phyloP scores from a whole-genome alignment of 805 yeast species.

The Yueomyces sp. region DNA sequence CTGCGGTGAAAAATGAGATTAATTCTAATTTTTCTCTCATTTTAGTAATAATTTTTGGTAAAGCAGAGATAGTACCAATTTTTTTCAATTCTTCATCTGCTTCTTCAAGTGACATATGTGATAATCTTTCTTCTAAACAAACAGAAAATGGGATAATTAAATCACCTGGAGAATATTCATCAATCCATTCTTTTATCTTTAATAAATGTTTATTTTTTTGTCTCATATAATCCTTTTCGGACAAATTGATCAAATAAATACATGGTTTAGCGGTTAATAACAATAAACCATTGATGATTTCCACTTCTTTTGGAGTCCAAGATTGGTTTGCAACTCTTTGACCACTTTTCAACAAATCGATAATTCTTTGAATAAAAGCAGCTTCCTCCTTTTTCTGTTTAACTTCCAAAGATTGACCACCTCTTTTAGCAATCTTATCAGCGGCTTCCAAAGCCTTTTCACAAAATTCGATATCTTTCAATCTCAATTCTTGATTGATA shows the following conservation, averaged over 20 bases:
- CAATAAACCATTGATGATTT: slow-evolving; percentile 71
- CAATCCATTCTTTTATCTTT: slow-evolving; percentile 80
- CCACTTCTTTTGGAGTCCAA: slow-evolving; percentile 90
- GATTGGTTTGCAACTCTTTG: slow-evolving; percentile 75
- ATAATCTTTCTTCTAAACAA: slow-evolving; percentile 80
- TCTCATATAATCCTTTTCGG: slow-evolving; percentile 77
- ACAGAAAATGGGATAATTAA: slow-evolving; percentile 88
- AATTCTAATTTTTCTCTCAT: slow-evolving; percentile 82
- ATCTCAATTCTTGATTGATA: slow-evolving; percentile 79
- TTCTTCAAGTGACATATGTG: slow-evolving; percentile 76
- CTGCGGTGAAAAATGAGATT: slow-evolving; percentile 91
- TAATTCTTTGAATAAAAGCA: slow-evolving; percentile 57
- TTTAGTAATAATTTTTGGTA: slow-evolving; percentile 73
- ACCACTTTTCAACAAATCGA: slow-evolving; percentile 67
- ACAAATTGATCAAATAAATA: slow-evolving; percentile 80
- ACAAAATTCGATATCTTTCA: slow-evolving; percentile 93
- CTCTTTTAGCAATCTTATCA: slow-evolving; percentile 71
- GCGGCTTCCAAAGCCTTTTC: slow-evolving; percentile 68
- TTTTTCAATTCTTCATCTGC: slow-evolving; percentile 63
- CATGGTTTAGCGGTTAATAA: slow-evolving; percentile 92
- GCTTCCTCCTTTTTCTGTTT: slow-evolving; percentile 83
- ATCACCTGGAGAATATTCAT: slow-evolving; percentile 72
- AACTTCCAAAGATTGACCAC: slow-evolving; percentile 80
- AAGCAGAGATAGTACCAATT: slow-evolving; percentile 61
- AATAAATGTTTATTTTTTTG: slow-evolving; percentile 78